A percentile compares a stretch with the other conserved stretches of the same genome.
Evolutionary conservation across 2,329 filamentous ascomycete genomes (phyloP).

Genomic region (Hirsutella rhossiliensis): DNA sequence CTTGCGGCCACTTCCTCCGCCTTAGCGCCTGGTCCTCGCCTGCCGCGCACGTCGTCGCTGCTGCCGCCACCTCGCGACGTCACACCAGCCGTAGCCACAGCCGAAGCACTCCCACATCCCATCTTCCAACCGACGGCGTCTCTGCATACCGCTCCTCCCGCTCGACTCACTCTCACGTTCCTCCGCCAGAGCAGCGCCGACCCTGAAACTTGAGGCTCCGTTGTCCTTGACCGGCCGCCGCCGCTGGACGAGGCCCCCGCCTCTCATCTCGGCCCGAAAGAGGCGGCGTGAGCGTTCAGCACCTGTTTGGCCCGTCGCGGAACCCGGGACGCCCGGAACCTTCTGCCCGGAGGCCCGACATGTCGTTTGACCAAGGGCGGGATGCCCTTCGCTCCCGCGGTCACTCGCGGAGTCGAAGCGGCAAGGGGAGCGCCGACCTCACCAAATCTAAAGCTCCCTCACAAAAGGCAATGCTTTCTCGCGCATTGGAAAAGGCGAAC

Average conservation of each 20-base stretch:
- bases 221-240: no score
- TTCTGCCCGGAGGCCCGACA: slow-evolving; percentile 8
- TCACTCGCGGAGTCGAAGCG: slow-evolving; percentile 19
- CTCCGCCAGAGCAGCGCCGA: no score
- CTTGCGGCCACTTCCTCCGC: neutral
- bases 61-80: slow-evolving; percentile 22
- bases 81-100: no score
- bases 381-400: slow-evolving; percentile 16
- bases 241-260: no score
- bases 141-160: no score
- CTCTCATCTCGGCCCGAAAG: no score
- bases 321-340: slow-evolving; percentile 3
- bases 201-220: no score
- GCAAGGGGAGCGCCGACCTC: slow-evolving; percentile 19
- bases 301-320: slow-evolving; percentile 4
- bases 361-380: slow-evolving; percentile 19
- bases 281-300: no score
- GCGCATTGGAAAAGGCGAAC: slow-evolving; percentile 88
- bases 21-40: slow-evolving; percentile 18
- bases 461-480: slow-evolving; percentile 94
- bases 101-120: no score
- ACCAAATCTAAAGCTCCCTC: slow-evolving; percentile 40
- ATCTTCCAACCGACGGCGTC: no score
- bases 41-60: slow-evolving; percentile 31
- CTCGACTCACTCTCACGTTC: no score